These are phyloP conservation scores for Iris pallida DNA, from an alignment of 116 monocot genomes.

Conservation along the genomic window DNA sequence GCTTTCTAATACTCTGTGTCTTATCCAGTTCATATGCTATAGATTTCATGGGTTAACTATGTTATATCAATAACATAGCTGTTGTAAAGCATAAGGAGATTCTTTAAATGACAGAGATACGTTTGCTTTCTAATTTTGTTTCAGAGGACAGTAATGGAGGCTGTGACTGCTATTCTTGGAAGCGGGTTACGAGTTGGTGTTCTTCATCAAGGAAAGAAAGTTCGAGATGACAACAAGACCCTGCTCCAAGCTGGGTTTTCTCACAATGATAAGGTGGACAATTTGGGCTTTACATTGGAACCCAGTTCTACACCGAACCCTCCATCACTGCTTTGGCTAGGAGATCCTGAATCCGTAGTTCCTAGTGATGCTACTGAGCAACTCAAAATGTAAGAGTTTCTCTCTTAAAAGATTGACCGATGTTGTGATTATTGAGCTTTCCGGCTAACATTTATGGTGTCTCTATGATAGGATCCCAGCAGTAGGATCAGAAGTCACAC, in stretches of 20 bases:
- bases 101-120: too few relatives aligned
- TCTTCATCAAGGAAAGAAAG: constrained; percentile 51
- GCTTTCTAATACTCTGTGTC: too few relatives aligned
- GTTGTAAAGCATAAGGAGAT: background rate
- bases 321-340: constrained; percentile 1
- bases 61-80: background rate
- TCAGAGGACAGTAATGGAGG: constrained; percentile 63
- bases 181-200: constrained; percentile 52
- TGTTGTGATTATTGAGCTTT: too few relatives aligned
- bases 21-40: background rate
- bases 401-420: too few relatives aligned
- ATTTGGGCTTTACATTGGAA: constrained; percentile 54
- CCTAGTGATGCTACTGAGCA: constrained; percentile 25
- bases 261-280: constrained; percentile 27
- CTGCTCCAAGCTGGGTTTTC: constrained; percentile 52
- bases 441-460: background rate
- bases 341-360: constrained; percentile 13
- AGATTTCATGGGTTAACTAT: background rate
- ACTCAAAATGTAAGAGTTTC: constrained; percentile 22
- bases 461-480: background rate
- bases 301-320: constrained; percentile 28
- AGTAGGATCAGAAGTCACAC: constrained; percentile 5
- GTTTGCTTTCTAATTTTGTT: background rate
- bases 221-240: constrained; percentile 54
- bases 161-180: constrained; percentile 52